A percentile compares a stretch with the other conserved stretches of the same genome.
Conservation (phyloP, 2,329 filamentous ascomycete genomes). For the Pseudophaeomoniella oleicola region DNA sequence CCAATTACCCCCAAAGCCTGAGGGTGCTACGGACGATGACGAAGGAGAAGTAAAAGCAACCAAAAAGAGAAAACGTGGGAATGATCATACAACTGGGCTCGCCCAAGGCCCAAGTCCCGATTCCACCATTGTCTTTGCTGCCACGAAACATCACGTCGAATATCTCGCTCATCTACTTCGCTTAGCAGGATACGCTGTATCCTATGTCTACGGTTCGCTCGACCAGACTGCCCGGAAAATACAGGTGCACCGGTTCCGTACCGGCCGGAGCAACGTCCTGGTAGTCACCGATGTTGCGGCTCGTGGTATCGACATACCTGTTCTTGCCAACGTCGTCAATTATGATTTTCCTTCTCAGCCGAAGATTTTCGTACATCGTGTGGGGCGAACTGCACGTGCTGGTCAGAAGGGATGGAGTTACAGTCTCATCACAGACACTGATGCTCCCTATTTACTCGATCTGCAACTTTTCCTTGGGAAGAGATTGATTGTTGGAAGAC, state of each 20-base stretch:
- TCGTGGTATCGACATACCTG: constrained; percentile 91
- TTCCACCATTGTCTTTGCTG: constrained; percentile 88
- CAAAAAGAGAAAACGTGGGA: constrained; percentile 33
- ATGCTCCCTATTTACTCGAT: constrained; percentile 84
- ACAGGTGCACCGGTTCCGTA: constrained; percentile 80
- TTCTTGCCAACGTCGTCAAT: constrained; percentile 94
- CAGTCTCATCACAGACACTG: constrained; percentile 73
- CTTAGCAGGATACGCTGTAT: constrained; percentile 71
- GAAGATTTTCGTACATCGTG: constrained; percentile 91
- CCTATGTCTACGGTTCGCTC: constrained; percentile 85
- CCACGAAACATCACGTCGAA: constrained; percentile 95
- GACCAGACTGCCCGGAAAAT: constrained; percentile 88
- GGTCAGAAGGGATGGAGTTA: constrained; percentile 90
- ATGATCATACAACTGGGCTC: constrained; percentile 35
- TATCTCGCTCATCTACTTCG: constrained; percentile 74
- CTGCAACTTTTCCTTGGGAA: constrained; percentile 89
- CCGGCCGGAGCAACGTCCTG: constrained; percentile 71
- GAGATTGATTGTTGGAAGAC: constrained; percentile 61
- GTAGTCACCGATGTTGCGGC: constrained; percentile 96
- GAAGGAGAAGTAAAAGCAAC: constrained; percentile 28
- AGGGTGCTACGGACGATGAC: constrained; percentile 27
- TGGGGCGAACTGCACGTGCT: constrained; percentile 88
- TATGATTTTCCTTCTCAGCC: constrained; percentile 96
- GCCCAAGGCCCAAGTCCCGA: constrained; percentile 67
- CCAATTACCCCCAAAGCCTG: constrained; percentile 61